phyloP scores from a whole-genome alignment of 306 rosid species.

The Malus sylvestris region DNA sequence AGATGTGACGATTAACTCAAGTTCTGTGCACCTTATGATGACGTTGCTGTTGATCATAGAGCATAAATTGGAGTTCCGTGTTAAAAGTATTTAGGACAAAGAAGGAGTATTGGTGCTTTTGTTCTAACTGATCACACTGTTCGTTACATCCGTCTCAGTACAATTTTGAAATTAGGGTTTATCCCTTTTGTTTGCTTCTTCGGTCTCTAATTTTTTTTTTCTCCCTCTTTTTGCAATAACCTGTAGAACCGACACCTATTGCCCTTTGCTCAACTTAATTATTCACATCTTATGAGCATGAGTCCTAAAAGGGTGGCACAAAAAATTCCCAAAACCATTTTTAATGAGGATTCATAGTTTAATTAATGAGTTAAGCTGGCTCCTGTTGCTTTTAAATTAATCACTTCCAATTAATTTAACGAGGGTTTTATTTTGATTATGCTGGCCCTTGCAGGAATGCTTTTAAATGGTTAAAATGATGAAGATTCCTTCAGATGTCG shows the following conservation, averaged over 20 bases:
- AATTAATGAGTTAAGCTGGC: not conserved
- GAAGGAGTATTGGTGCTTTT: too few relatives aligned
- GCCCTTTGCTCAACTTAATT: not conserved
- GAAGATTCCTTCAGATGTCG: slow-evolving; percentile 51
- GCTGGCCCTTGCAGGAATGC: slow-evolving; percentile 19
- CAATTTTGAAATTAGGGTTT: not conserved
- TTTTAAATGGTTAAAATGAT: slow-evolving; percentile 27
- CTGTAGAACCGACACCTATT: not conserved
- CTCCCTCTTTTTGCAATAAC: not conserved
- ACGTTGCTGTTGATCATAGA: too few relatives aligned
- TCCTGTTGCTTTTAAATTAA: not conserved
- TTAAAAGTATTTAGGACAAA: too few relatives aligned
- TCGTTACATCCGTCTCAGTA: too few relatives aligned
- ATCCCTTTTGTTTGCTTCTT: not conserved
- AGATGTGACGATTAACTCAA: not conserved
- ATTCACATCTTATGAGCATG: slow-evolving; percentile 3
- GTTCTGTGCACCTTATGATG: not conserved
- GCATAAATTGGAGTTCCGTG: not conserved
- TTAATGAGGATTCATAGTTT: not conserved
- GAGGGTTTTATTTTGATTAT: slow-evolving; percentile 15
- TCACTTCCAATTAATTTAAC: not conserved
- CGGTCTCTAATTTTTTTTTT: not conserved
- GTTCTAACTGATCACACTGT: too few relatives aligned
- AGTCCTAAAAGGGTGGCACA: not conserved
- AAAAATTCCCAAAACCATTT: not conserved